These are phyloP conservation scores for Kazachstania kunashirensis DNA, from an alignment of 805 yeast genomes.

Conservation along the genomic window DNA sequence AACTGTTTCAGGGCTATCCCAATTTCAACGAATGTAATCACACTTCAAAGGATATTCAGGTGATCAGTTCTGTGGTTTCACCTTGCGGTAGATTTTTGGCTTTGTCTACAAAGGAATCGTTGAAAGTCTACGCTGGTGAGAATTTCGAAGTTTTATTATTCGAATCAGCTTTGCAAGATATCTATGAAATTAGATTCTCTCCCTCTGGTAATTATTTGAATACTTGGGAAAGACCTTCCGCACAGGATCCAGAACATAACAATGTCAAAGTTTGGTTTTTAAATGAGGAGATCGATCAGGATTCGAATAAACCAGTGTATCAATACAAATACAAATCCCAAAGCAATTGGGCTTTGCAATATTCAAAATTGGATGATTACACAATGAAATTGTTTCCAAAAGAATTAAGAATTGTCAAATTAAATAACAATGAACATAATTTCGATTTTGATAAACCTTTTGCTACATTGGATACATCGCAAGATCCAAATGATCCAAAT, in stretches of 20 bases:
- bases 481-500: slow-evolving; percentile 31
- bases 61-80: slow-evolving; percentile 24
- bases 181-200: slow-evolving; percentile 78
- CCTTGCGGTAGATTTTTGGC: slow-evolving; percentile 31
- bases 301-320: slow-evolving; percentile 14
- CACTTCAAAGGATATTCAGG: slow-evolving; percentile 13
- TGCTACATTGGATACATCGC: slow-evolving; percentile 37
- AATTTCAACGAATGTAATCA: slow-evolving; percentile 20
- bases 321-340: slow-evolving; percentile 74
- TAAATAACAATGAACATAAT: slow-evolving; percentile 35
- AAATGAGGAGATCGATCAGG: slow-evolving; percentile 31
- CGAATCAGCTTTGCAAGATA: slow-evolving; percentile 43
- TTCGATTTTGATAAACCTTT: slow-evolving; percentile 43
- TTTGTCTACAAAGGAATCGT: slow-evolving; percentile 19
- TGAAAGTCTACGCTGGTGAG: slow-evolving; percentile 24
- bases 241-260: slow-evolving; percentile 60
- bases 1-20: slow-evolving; percentile 29
- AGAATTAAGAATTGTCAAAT: slow-evolving; percentile 26
- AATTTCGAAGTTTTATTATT: slow-evolving; percentile 16
- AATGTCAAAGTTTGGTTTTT: slow-evolving; percentile 74
- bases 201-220: slow-evolving; percentile 75
- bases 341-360: slow-evolving; percentile 60
- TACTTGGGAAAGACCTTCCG: slow-evolving; percentile 84
- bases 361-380: slow-evolving; percentile 28
- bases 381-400: slow-evolving; percentile 24